These are phyloP conservation scores for Podospora sp. DNA, from an alignment of 495 filamentous ascomycete species.

Conservation along the genomic window DNA sequence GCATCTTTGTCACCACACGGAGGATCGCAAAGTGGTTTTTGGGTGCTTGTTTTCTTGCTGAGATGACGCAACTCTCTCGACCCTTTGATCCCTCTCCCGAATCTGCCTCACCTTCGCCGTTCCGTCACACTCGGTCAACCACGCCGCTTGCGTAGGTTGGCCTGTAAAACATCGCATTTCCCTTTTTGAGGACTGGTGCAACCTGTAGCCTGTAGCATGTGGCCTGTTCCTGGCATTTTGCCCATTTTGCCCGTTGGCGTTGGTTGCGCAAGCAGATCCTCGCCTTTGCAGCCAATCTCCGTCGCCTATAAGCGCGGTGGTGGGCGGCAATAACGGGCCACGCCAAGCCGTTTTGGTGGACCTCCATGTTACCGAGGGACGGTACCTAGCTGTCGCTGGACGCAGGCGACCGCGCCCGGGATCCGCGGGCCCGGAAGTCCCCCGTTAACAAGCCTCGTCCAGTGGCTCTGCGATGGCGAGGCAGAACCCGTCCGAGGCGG, in stretches of 20 bases:
- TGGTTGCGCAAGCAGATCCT: constrained; percentile 13
- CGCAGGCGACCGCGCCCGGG: not conserved
- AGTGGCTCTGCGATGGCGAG: not conserved
- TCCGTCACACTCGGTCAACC: too few relatives aligned
- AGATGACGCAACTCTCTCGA: too few relatives aligned
- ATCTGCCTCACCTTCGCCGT: too few relatives aligned
- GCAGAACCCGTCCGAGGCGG: not conserved
- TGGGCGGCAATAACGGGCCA: constrained; percentile 11
- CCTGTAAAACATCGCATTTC: too few relatives aligned
- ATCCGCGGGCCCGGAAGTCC: not conserved
- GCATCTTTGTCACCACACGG: too few relatives aligned
- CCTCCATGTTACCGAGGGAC: not conserved
- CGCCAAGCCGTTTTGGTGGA: not conserved
- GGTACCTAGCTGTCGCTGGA: not conserved
- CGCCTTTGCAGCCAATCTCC: constrained; percentile 18
- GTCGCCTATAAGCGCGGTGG: constrained; percentile 17
- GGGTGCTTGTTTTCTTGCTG: too few relatives aligned
- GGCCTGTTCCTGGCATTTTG: not conserved
- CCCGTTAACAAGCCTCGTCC: not conserved
- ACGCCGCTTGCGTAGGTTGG: too few relatives aligned
- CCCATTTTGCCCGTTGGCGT: not conserved
- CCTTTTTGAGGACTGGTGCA: too few relatives aligned
- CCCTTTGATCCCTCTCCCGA: too few relatives aligned
- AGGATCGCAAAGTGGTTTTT: too few relatives aligned
- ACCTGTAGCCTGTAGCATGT: not conserved